phyloP scores from a whole-genome alignment of 2,329 filamentous ascomycete species.

The Aspergillus pseudotamarii region DNA sequence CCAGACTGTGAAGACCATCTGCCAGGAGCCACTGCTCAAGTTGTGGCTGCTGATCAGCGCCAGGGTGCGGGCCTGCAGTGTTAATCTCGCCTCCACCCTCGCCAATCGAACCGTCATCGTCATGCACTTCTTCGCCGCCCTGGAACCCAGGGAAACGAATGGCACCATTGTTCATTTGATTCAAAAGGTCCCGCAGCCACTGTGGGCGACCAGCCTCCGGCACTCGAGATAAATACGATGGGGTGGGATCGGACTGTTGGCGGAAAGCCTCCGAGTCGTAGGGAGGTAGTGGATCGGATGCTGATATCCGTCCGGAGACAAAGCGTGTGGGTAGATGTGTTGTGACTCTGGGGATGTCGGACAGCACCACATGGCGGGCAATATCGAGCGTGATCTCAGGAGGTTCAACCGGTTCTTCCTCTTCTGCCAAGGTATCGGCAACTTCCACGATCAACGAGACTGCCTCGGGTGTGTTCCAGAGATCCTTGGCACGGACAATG shows the following conservation, averaged over 20 bases:
- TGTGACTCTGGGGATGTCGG: constrained; percentile 73
- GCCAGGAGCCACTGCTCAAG: constrained; percentile 38
- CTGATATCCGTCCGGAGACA: constrained; percentile 67
- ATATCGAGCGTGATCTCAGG: constrained; percentile 57
- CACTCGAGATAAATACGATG: constrained; percentile 33
- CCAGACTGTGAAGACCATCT: constrained; percentile 37
- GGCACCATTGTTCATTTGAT: constrained; percentile 37
- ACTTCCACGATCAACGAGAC: constrained; percentile 70
- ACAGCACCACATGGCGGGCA: constrained; percentile 76
- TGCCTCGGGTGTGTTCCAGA: constrained; percentile 81
- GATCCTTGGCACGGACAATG: constrained; percentile 72
- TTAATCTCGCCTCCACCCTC: constrained; percentile 17
- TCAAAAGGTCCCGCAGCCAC: constrained; percentile 40
- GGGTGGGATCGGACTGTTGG: constrained; percentile 38
- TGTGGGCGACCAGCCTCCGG: constrained; percentile 37
- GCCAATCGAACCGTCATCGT: constrained; percentile 12
- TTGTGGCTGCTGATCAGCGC: constrained; percentile 29
- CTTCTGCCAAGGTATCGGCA: constrained; percentile 56
- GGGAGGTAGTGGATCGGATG: constrained; percentile 83
- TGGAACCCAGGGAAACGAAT: constrained; percentile 29
- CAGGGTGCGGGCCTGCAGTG: constrained; percentile 23
- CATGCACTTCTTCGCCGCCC: constrained; percentile 22
- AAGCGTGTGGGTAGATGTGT: constrained; percentile 67
- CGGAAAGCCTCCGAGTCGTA: constrained; percentile 47
- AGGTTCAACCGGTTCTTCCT: constrained; percentile 48